phyloP scores from a whole-genome alignment of 495 filamentous ascomycete species.

The Aspergillus sclerotiicarbonarius region DNA sequence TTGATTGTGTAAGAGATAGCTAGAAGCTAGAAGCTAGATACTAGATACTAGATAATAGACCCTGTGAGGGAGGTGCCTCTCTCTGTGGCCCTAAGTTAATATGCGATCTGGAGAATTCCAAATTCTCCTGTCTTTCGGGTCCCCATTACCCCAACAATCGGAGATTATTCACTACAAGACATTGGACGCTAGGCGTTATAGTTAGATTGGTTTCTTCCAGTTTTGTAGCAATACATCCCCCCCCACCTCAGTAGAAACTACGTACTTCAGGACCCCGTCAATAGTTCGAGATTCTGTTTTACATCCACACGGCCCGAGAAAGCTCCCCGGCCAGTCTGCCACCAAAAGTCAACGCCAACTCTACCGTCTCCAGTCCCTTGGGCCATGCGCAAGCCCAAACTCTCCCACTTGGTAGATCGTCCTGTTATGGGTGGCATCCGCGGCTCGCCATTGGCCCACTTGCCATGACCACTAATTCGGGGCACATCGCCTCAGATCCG shows the following conservation, averaged over 20 bases:
- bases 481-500: conserved; percentile 18
- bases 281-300: not conserved
- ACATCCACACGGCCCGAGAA: not conserved
- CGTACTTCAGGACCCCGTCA: not conserved
- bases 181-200: not conserved
- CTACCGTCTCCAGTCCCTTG: conserved; percentile 10
- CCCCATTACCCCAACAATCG: not conserved
- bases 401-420: conserved; percentile 15
- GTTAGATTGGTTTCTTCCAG: not conserved
- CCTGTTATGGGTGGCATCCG: conserved; percentile 2
- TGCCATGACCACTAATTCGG: conserved; percentile 11
- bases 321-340: not conserved
- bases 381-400: conserved; percentile 15
- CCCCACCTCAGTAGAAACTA: not conserved
- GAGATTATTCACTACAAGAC: not conserved
- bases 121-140: not conserved
- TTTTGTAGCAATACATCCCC: not conserved
- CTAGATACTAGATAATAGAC: too few species aligned
- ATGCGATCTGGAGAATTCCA: not conserved
- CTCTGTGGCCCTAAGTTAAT: too few species aligned
- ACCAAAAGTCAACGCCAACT: not conserved
- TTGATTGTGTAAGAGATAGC: too few species aligned
- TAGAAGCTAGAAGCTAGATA: too few species aligned
- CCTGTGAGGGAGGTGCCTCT: too few species aligned
- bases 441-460: conserved; percentile 10